These are phyloP conservation scores for Aegilops tauschii DNA, from an alignment of 176 grass and related monocot genomes.

Conservation along the genomic window DNA sequence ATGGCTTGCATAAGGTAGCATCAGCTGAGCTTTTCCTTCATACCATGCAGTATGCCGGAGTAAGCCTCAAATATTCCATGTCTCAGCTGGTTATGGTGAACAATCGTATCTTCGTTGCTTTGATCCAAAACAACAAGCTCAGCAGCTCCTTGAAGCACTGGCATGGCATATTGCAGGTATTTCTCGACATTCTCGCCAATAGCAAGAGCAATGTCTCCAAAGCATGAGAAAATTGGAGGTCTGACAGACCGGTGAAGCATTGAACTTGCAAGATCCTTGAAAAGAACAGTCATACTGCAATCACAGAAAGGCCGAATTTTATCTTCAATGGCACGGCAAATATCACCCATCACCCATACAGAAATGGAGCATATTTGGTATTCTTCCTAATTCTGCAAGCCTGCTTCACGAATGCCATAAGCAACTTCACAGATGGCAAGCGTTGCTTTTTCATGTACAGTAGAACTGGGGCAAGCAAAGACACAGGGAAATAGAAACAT, in stretches of 20 bases:
- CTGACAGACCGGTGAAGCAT: slow-evolving; percentile 74
- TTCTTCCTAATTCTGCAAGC: slow-evolving; percentile 83
- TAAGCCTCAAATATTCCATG: slow-evolving; percentile 86
- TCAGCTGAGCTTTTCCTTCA: slow-evolving; percentile 77
- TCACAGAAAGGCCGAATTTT: slow-evolving; percentile 73
- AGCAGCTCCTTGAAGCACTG: slow-evolving; percentile 75
- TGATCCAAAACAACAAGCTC: slow-evolving; percentile 50
- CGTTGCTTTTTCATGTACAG: slow-evolving; percentile 92
- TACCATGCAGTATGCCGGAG: slow-evolving; percentile 82
- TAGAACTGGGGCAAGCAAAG: slow-evolving; percentile 74
- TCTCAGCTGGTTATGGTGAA: slow-evolving; percentile 72
- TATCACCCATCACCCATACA: slow-evolving; percentile 79
- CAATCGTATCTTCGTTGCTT: slow-evolving; percentile 70
- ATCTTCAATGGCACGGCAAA: slow-evolving; percentile 74
- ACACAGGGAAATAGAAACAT: slow-evolving; percentile 78
- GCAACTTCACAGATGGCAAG: slow-evolving; percentile 71
- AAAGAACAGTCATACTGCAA: slow-evolving; percentile 72
- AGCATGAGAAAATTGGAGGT: slow-evolving; percentile 74
- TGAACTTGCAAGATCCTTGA: slow-evolving; percentile 67
- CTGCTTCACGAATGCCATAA: slow-evolving; percentile 74
- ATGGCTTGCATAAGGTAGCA: slow-evolving; percentile 65
- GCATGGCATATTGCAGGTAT: slow-evolving; percentile 64
- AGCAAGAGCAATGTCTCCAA: slow-evolving; percentile 83
- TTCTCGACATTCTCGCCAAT: slow-evolving; percentile 81
- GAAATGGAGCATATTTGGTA: slow-evolving; percentile 88